phyloP scores from a whole-genome alignment of 805 yeast species.

The Scheffersomyces stipitis region DNA sequence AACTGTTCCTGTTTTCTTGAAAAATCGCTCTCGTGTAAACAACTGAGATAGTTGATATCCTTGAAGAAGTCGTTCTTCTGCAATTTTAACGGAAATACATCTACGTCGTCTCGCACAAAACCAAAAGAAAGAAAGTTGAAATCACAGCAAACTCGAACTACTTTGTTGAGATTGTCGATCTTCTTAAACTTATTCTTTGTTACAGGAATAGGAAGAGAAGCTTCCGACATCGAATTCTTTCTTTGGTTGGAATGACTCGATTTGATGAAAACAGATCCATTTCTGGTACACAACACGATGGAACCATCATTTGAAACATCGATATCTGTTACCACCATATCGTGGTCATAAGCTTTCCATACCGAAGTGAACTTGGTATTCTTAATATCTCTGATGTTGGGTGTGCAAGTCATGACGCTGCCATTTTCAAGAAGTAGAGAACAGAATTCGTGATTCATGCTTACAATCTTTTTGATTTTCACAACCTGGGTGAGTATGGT shows the following conservation, averaged over 20 bases:
- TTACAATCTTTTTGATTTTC: constrained; percentile 28
- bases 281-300: constrained; percentile 60
- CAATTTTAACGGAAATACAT: constrained; percentile 55
- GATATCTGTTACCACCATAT: constrained; percentile 61
- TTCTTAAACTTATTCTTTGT: constrained; percentile 51
- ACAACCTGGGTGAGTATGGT: constrained; percentile 45
- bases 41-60: constrained; percentile 59
- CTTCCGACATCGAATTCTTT: constrained; percentile 33
- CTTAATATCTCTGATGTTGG: constrained; percentile 25
- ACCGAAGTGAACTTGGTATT: constrained; percentile 45
- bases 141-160: constrained; percentile 67
- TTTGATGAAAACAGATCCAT: constrained; percentile 65
- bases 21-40: constrained; percentile 32
- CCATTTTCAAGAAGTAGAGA: constrained; percentile 61
- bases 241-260: constrained; percentile 22
- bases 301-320: constrained; percentile 71
- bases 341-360: constrained; percentile 66
- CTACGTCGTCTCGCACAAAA: constrained; percentile 63
- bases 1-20: constrained; percentile 44
- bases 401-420: constrained; percentile 45
- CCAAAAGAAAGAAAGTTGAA: constrained; percentile 64
- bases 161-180: constrained; percentile 53
- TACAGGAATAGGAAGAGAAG: constrained; percentile 27
- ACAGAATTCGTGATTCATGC: constrained; percentile 42
- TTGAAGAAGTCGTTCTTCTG: constrained; percentile 44